phyloP scores from a whole-genome alignment of 805 yeast genomes.

The Grigorovia yakushimaensis region DNA sequence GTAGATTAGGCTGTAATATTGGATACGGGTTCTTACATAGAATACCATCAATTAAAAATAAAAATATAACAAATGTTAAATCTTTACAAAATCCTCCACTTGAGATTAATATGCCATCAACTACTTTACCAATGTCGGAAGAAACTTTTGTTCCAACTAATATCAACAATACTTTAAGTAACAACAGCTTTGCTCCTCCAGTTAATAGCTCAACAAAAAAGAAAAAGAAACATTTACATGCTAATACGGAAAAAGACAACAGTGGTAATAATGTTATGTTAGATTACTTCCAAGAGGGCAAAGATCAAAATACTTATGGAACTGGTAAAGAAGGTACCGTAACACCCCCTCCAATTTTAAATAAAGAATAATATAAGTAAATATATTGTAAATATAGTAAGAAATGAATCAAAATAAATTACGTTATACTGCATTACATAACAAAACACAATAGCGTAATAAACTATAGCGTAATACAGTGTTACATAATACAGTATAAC shows the following conservation, averaged over 20 bases:
- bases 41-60: slow-evolving; percentile 44
- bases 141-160: slow-evolving; percentile 15
- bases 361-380: background rate
- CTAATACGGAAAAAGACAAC: slow-evolving; percentile 1
- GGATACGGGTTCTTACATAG: slow-evolving; percentile 88
- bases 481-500: background rate
- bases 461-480: background rate
- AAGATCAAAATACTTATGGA: slow-evolving; percentile 10
- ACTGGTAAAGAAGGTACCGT: background rate
- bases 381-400: background rate
- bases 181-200: background rate
- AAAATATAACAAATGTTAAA: background rate
- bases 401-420: background rate
- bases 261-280: slow-evolving; percentile 9
- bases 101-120: background rate
- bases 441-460: background rate
- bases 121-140: slow-evolving; percentile 7
- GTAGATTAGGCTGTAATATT: slow-evolving; percentile 85
- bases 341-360: slow-evolving; percentile 9
- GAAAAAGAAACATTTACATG: slow-evolving; percentile 8
- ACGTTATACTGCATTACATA: background rate
- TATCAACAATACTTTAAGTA: background rate
- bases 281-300: slow-evolving; percentile 27
- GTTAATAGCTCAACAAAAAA: slow-evolving; percentile 8
- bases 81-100: background rate